These are phyloP conservation scores for Closterium sp. DNA, from an alignment of 139 green algal genomes.

Conservation along the genomic window DNA sequence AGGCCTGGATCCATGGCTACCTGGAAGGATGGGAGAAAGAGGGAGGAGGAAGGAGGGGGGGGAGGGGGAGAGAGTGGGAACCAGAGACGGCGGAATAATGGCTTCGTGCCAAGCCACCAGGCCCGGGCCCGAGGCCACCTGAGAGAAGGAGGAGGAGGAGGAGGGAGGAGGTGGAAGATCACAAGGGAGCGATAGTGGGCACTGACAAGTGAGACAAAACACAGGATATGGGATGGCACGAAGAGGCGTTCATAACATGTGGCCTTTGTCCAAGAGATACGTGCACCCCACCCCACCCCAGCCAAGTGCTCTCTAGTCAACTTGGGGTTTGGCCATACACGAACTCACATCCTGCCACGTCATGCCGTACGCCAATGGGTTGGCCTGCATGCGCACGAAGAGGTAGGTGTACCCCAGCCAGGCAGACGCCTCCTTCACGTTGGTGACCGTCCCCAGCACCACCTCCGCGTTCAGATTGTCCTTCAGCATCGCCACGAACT, in stretches of 20 bases:
- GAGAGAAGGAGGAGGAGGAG: constrained; percentile 1
- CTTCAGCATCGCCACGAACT: constrained; percentile 75
- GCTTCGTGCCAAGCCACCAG: constrained; percentile 59
- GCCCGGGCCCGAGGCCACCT: constrained; percentile 61
- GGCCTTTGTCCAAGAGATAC: too few relatives aligned
- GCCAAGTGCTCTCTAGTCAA: constrained; percentile 89
- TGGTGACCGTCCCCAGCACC: constrained; percentile 92
- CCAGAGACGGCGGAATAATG: background rate
- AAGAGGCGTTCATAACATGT: constrained; percentile 61
- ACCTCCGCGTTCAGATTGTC: constrained; percentile 97
- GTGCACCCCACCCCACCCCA: constrained; percentile 81
- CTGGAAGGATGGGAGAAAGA: constrained; percentile 1
- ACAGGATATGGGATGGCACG: background rate
- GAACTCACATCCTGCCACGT: constrained; percentile 65
- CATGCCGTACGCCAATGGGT: constrained; percentile 91
- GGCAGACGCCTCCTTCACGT: constrained; percentile 74
- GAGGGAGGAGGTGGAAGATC: background rate
- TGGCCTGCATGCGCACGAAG: constrained; percentile 81
- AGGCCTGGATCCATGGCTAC: constrained; percentile 66
- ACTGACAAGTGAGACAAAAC: background rate
- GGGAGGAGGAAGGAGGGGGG: background rate
- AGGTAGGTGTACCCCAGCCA: constrained; percentile 98
- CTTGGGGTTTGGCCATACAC: constrained; percentile 83
- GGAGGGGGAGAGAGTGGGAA: background rate
- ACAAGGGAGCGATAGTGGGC: background rate